Percentiles rank a stretch among this genome's conserved stretches.
These are phyloP conservation scores for Schizochytrium sp. DNA, from an alignment of 108 stramenopile species.

Conservation along the genomic window DNA sequence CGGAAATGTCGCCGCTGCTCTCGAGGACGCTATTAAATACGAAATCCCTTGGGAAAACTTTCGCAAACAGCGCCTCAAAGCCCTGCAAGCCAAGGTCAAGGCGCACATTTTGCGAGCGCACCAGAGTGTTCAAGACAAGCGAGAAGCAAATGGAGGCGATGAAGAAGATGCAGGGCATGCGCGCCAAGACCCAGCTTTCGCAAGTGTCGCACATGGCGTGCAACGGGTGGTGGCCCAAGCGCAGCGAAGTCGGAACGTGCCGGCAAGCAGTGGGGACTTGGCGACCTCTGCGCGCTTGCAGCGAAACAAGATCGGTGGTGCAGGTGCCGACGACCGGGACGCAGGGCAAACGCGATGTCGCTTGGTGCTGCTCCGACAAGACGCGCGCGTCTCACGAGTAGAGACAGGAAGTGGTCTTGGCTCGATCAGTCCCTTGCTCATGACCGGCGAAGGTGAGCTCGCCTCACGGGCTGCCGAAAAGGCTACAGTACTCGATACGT, in stretches of 20 bases:
- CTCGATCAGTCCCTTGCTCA: not conserved
- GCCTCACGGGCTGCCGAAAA: not conserved
- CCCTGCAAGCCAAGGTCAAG: not conserved
- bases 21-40: not conserved
- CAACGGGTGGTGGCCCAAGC: not conserved
- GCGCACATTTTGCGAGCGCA: not conserved
- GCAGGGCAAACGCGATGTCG: not conserved
- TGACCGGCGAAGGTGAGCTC: not conserved
- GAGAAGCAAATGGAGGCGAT: not conserved
- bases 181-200: not conserved
- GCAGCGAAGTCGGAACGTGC: not conserved
- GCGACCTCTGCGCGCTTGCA: too few species aligned
- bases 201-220: not conserved
- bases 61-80: not conserved
- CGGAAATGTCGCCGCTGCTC: not conserved
- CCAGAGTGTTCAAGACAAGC: not conserved
- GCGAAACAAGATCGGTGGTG: too few species aligned
- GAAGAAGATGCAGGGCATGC: not conserved
- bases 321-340: not conserved
- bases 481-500: not conserved
- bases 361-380: not conserved
- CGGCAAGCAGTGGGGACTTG: not conserved
- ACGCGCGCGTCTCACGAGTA: not conserved
- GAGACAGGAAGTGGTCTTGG: not conserved
- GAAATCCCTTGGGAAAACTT: not conserved